Base-by-base conservation (phyloP, 2,329 filamentous ascomycete genomes). In the Colletotrichum navitas region DNA sequence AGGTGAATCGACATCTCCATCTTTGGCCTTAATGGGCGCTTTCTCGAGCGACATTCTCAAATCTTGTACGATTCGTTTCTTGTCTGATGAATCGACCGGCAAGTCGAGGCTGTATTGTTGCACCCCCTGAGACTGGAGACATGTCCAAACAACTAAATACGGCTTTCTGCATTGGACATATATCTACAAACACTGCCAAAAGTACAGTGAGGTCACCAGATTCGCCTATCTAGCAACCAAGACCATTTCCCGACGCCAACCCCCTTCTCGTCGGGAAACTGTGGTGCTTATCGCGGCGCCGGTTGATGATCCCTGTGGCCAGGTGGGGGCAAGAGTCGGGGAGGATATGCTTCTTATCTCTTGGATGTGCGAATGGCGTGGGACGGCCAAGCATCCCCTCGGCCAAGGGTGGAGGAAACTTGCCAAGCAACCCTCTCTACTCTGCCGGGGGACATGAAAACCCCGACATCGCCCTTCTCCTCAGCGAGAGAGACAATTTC, bases 271-370 rank as follows among this genome's bases (percentile, higher is more conserved):
- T 63, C 68, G 68, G 68, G 59, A 60, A 68, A 63, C 63, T 24
- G 3, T 7, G 24, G 24, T 55, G 56, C 29, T 29, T 68, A 71
- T 71, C 68, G 61, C 36, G 16, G 58, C 52, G 60, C 49, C 54
- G 59, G 60, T 47, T 34, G 58, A 60, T 59, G 29, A 71, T 60
- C 68, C 68, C 39, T 68, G 68, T 32, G 54, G n/a, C n/a, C 47
- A 34, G 60, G 64, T 52, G 68, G 68, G 36, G 64, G 6, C 55
- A 54, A 63, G 63, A 49, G n/a, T 59, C 16, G 52, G 65, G 59
- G 59, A 68, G 58, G n/a, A 12, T n/a, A 71, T 49, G 56, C 34
- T 52, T 59, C 58, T 71, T 71, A 71, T 71, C 68, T 68, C 1
- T 2, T 36, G 36, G n/a, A 59, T 52, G 59, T 29, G 39, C 45